A percentile compares a stretch with the other conserved stretches of the same genome.
These are phyloP conservation scores for Tolypocladium amazonense DNA, from an alignment of 2,329 filamentous ascomycete genomes.

Conservation along the genomic window DNA sequence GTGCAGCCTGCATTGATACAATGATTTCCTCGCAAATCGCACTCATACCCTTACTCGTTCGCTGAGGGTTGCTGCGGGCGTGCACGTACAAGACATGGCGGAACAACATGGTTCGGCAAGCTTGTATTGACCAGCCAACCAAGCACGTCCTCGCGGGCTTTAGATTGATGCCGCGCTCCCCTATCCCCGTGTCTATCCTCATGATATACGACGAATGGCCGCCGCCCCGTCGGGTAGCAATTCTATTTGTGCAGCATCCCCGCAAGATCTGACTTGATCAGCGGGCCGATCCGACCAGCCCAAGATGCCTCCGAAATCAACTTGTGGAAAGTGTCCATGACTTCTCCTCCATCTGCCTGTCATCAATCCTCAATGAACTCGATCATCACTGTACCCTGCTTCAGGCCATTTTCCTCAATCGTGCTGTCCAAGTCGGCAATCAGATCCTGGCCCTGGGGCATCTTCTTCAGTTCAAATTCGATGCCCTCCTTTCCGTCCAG, in stretches of 20 bases:
- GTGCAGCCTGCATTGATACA: no score
- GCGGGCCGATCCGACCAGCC: not conserved
- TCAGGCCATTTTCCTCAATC: conserved; percentile 73
- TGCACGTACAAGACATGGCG: not conserved
- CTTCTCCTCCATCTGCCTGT: not conserved
- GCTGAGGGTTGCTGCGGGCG: not conserved
- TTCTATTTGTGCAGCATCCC: not conserved
- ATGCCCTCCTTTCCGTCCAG: conserved; percentile 68
- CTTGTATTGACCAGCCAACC: not conserved
- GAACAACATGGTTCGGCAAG: not conserved
- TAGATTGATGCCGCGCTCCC: not conserved
- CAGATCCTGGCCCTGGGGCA: conserved; percentile 70
- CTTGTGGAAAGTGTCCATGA: not conserved
- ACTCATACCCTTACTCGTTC: not conserved
- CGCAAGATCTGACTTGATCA: not conserved
- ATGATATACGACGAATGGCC: not conserved
- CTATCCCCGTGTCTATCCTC: not conserved
- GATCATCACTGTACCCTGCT: conserved; percentile 92
- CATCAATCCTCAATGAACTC: conserved; percentile 60
- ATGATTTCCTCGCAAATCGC: not conserved
- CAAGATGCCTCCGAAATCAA: not conserved
- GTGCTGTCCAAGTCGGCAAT: conserved; percentile 63
- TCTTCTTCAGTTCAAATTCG: conserved; percentile 78
- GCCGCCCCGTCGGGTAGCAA: not conserved
- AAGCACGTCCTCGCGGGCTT: not conserved